A percentile compares a stretch with the other conserved stretches of the same genome.
phyloP scores from a whole-genome alignment of 2,329 filamentous ascomycete genomes.

The Fusarium sp. region DNA sequence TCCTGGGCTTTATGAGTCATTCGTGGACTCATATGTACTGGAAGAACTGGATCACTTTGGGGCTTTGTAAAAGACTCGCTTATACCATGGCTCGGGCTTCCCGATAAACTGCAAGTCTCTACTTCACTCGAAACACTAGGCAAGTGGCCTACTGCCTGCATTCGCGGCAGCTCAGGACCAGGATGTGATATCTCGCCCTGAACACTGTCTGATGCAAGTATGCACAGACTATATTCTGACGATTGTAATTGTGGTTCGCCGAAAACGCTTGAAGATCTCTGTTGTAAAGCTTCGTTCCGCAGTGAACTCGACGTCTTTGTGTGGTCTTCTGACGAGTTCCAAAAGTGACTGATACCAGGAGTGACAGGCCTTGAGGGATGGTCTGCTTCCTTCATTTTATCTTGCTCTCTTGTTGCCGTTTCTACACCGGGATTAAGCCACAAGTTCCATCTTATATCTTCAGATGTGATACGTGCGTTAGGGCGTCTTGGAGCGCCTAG shows the following conservation, averaged over 20 bases:
- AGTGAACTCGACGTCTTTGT: background rate
- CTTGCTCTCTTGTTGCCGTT: background rate
- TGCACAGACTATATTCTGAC: background rate
- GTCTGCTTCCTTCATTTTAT: background rate
- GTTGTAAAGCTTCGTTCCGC: background rate
- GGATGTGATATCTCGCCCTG: background rate
- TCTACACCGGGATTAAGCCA: slow-evolving; percentile 31
- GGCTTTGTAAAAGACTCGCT: background rate
- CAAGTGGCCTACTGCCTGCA: background rate
- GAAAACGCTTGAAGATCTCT: background rate
- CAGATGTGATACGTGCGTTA: slow-evolving; percentile 9
- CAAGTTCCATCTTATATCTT: slow-evolving; percentile 40
- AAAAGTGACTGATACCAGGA: slow-evolving; percentile 33
- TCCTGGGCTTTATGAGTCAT: slow-evolving; percentile 27
- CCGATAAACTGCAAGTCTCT: background rate
- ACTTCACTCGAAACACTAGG: background rate
- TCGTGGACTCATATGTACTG: background rate
- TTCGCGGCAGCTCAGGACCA: slow-evolving; percentile 4
- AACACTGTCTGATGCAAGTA: background rate
- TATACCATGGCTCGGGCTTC: background rate
- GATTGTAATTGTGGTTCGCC: background rate
- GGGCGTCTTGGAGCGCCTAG: slow-evolving; percentile 9
- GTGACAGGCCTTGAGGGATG: slow-evolving; percentile 11
- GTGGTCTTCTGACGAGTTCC: slow-evolving; percentile 20
- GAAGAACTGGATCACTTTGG: slow-evolving; percentile 7